Evolutionary conservation across 495 filamentous ascomycete species (phyloP).

Genomic region (Aspergillus olivimuriae): DNA sequence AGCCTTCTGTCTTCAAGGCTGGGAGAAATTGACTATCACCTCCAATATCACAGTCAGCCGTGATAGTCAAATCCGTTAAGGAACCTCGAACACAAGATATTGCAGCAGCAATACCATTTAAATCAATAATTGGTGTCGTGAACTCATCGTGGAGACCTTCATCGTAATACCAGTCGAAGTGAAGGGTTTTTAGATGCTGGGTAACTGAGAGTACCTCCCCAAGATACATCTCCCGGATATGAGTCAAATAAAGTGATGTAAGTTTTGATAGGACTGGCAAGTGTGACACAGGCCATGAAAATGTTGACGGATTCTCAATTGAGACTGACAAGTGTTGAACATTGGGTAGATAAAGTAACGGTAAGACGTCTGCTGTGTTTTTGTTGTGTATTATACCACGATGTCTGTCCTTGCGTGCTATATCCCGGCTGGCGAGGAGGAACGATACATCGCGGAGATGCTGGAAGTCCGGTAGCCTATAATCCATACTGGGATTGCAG

Average conservation of each 20-base stretch:
- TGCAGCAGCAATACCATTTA: constrained; percentile 9
- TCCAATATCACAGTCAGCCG: background rate
- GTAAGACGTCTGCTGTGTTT: constrained; percentile 13
- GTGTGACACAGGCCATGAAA: constrained; percentile 9
- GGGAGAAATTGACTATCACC: background rate
- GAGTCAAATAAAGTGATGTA: constrained; percentile 8
- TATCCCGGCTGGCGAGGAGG: background rate
- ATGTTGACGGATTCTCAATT: constrained; percentile 12
- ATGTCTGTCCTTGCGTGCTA: constrained; percentile 2
- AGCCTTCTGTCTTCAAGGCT: constrained; percentile 9
- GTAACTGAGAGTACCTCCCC: constrained; percentile 10
- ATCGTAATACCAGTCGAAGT: constrained; percentile 11
- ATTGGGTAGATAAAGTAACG: constrained; percentile 15
- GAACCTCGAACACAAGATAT: constrained; percentile 12
- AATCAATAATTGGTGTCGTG: constrained; percentile 7
- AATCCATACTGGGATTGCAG: constrained; percentile 9
- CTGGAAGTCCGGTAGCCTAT: constrained; percentile 7
- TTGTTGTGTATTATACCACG: no score
- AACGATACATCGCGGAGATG: constrained; percentile 12
- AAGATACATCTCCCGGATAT: constrained; percentile 10
- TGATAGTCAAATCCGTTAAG: constrained; percentile 12
- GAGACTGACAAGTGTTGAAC: constrained; percentile 10
- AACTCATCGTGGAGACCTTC: constrained; percentile 12
- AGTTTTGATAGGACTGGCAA: constrained; percentile 9
- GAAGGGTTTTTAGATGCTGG: constrained; percentile 3